phyloP scores from a whole-genome alignment of 768 basidiomycete genomes.

The Lactarius tabidus region DNA sequence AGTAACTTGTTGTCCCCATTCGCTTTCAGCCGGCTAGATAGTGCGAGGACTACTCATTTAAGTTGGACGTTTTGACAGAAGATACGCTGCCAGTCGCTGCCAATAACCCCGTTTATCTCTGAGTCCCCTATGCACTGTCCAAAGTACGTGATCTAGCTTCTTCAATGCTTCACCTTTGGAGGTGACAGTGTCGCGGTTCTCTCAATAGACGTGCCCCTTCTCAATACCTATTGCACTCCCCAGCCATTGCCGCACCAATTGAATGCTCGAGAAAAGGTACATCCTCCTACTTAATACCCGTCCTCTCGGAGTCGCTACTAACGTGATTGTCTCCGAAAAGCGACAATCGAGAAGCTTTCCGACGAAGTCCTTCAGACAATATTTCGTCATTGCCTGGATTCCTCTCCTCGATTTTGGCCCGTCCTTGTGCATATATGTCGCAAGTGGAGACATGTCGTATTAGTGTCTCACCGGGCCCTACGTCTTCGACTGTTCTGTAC shows the following conservation, averaged over 20 bases:
- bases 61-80: no score
- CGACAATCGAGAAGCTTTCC: not conserved
- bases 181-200: no score
- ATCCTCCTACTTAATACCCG: not conserved
- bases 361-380: not conserved
- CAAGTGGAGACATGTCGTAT: not conserved
- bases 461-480: not conserved
- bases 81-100: no score
- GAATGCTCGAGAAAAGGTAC: not conserved
- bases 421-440: not conserved
- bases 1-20: no score
- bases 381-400: not conserved
- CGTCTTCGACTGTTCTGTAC: not conserved
- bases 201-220: not conserved
- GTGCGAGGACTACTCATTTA: no score
- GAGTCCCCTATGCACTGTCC: not conserved
- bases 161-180: no score
- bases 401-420: not conserved
- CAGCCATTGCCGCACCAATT: not conserved
- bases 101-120: no score
- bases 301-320: no score
- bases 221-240: not conserved
- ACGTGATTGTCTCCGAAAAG: not conserved
- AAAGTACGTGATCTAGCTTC: not conserved
- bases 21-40: no score